These are phyloP conservation scores for Venturia aucupariae DNA, from an alignment of 2,329 filamentous ascomycete genomes.

Conservation along the genomic window DNA sequence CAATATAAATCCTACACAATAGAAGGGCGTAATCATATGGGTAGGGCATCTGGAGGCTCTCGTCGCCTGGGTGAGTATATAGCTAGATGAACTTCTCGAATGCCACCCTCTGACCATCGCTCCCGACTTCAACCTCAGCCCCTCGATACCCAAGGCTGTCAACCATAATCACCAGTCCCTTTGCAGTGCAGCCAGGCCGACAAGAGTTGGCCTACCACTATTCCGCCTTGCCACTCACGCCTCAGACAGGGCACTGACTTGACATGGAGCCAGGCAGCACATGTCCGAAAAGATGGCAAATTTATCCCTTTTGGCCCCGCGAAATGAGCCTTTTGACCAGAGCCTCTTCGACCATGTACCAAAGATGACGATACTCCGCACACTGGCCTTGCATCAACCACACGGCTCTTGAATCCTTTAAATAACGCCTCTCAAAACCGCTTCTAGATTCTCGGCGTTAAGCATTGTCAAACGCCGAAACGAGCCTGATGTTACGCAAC, in stretches of 20 bases:
- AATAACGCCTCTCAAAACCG: neutral
- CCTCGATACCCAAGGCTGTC: neutral
- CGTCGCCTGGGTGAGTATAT: neutral
- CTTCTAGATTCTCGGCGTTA: neutral
- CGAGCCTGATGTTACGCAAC: neutral
- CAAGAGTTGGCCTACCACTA: too few species aligned
- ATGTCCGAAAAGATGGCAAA: neutral
- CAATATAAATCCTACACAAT: too few species aligned
- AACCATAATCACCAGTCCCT: too few species aligned
- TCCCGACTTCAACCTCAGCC: neutral
- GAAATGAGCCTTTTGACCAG: neutral
- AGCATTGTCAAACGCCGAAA: neutral
- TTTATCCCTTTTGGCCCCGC: neutral
- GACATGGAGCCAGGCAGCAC: neutral
- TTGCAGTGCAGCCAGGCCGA: too few species aligned
- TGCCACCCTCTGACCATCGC: neutral
- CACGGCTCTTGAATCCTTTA: neutral
- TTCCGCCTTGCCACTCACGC: too few species aligned
- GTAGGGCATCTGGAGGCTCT: neutral
- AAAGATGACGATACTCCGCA: neutral
- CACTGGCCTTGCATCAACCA: neutral
- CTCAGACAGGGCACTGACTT: too few species aligned
- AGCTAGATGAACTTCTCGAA: neutral
- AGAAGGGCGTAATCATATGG: too few species aligned
- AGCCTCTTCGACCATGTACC: neutral